These are phyloP conservation scores for Wickerhamiella cacticola DNA, from an alignment of 805 yeast genomes.

Conservation along the genomic window DNA sequence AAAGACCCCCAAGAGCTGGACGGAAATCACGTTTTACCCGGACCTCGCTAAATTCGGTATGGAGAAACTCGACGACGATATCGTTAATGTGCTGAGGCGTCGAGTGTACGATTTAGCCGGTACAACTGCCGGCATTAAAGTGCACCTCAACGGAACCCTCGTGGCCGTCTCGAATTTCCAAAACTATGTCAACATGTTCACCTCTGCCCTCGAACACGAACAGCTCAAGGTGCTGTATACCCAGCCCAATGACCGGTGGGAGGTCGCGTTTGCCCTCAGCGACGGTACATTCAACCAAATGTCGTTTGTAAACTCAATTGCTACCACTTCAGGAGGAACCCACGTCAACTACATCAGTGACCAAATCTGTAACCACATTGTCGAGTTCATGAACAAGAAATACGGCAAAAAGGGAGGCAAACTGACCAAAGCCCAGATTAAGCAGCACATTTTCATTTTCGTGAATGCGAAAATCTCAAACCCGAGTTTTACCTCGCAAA, in stretches of 20 bases:
- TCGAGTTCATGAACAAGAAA: conserved; percentile 49
- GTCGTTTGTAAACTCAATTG: conserved; percentile 93
- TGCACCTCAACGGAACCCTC: conserved; percentile 62
- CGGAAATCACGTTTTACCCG: conserved; percentile 79
- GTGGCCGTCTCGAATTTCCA: conserved; percentile 67
- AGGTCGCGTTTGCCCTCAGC: conserved; percentile 85
- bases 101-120: conserved; percentile 96
- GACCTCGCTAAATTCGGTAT: conserved; percentile 75
- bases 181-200: conserved; percentile 77
- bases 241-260: conserved; percentile 82
- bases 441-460: conserved; percentile 80
- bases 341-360: conserved; percentile 82
- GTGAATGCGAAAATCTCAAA: conserved; percentile 87
- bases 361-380: conserved; percentile 64
- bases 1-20: conserved; percentile 47
- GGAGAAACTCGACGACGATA: conserved; percentile 73
- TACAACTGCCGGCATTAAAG: conserved; percentile 71
- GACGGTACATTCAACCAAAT: conserved; percentile 87
- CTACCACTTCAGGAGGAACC: conserved; percentile 94
- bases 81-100: conserved; percentile 71
- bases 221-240: conserved; percentile 63
- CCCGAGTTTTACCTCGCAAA: conserved; percentile 95
- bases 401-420: conserved; percentile 42
- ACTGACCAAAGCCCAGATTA: conserved; percentile 78
- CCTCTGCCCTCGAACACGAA: conserved; percentile 48